These are phyloP conservation scores for Penicillium psychrofluorescens DNA, from an alignment of 495 filamentous ascomycete genomes.

Conservation along the genomic window DNA sequence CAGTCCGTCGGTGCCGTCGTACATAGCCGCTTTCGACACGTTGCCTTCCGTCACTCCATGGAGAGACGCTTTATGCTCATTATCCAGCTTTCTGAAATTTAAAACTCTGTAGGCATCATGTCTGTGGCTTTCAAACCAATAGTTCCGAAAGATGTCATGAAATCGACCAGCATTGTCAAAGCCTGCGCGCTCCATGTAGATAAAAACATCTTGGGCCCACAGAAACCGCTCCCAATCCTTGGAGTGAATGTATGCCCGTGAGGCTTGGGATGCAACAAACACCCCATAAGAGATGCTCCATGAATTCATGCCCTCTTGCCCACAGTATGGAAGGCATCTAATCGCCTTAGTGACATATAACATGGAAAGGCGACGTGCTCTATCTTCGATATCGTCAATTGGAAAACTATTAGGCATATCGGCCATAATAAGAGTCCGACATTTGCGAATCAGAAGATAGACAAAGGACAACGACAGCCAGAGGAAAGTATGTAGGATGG, in stretches of 20 bases:
- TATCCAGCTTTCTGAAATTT: background rate
- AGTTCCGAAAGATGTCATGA: background rate
- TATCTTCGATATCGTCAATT: background rate
- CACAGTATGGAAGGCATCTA: constrained; percentile 1
- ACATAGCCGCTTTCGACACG: background rate
- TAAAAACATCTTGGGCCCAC: background rate
- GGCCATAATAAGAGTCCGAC: background rate
- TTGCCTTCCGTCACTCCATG: background rate
- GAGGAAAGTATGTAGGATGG: background rate
- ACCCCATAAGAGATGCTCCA: background rate
- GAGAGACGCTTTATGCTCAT: background rate
- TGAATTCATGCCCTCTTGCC: constrained; percentile 1
- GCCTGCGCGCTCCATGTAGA: background rate
- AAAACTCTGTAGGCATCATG: background rate
- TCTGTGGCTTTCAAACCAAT: background rate
- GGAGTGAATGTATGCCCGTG: background rate
- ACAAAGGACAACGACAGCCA: background rate
- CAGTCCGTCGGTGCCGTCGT: too few relatives aligned
- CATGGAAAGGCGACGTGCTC: background rate
- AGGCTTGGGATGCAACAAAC: background rate
- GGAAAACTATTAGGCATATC: background rate
- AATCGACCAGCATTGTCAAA: background rate
- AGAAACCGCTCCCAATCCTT: constrained; percentile 1
- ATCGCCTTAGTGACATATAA: background rate
- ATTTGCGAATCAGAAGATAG: background rate